Conservation (phyloP, 2,329 filamentous ascomycete genomes). For the Colletotrichum tofieldiae region DNA sequence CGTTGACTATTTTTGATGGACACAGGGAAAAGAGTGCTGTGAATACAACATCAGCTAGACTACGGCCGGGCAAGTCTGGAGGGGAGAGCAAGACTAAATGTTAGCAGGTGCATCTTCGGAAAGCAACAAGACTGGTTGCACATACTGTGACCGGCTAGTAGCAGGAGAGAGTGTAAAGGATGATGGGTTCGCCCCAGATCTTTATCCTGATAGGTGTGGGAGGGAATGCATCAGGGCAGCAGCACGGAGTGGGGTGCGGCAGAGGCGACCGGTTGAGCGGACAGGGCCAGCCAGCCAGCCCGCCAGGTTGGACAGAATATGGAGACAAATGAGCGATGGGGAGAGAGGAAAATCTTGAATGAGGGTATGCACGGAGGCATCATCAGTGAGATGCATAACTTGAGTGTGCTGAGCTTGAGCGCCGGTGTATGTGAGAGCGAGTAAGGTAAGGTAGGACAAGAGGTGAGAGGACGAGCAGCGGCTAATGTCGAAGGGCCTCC, state of each 20-base stretch:
- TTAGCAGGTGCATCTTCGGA: slow-evolving; percentile 21
- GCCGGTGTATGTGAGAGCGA: slow-evolving; percentile 21
- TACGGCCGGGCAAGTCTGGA: not conserved
- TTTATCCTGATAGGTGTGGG: slow-evolving; percentile 40
- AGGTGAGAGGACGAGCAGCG: slow-evolving; percentile 16
- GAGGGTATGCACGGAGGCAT: slow-evolving; percentile 32
- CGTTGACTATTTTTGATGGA: not conserved
- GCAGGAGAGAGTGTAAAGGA: slow-evolving; percentile 22
- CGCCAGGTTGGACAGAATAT: slow-evolving; percentile 18
- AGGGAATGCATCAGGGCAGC: slow-evolving; percentile 30
- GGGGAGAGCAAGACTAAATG: slow-evolving; percentile 32
- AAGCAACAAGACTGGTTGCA: slow-evolving; percentile 23
- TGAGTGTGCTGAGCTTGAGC: slow-evolving; percentile 8
- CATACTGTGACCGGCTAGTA: slow-evolving; percentile 29
- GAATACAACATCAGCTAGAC: not conserved
- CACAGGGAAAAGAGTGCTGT: not conserved
- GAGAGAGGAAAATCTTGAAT: slow-evolving; percentile 27
- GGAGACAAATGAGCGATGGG: slow-evolving; percentile 12
- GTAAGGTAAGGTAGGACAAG: slow-evolving; percentile 19
- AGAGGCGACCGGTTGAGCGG: slow-evolving; percentile 25
- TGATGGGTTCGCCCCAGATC: slow-evolving; percentile 15
- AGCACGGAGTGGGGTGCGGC: slow-evolving; percentile 39
- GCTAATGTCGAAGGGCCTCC: slow-evolving; percentile 33
- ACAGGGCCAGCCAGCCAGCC: slow-evolving; percentile 25
- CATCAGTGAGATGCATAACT: slow-evolving; percentile 36